Percentiles rank a stretch among this genome's conserved stretches.
phyloP scores from a whole-genome alignment of 768 basidiomycete genomes.

The Glaciozyma martinii region DNA sequence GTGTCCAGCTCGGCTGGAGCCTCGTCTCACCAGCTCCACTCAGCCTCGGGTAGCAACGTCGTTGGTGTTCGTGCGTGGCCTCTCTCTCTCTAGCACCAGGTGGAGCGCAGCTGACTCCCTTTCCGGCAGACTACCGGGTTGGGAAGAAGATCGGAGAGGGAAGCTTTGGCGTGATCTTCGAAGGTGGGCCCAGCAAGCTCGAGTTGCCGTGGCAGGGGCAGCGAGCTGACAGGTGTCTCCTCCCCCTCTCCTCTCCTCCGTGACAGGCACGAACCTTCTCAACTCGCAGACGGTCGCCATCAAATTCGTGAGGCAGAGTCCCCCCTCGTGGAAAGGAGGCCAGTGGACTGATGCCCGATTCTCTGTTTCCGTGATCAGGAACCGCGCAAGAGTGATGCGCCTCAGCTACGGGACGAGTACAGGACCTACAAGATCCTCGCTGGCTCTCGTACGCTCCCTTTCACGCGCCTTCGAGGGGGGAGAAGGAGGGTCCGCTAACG shows the following conservation, averaged over 20 bases:
- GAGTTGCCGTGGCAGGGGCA: not conserved
- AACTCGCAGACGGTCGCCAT: conserved; percentile 98
- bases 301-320: conserved; percentile 80
- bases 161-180: conserved; percentile 93
- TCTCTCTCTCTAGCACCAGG: too few species aligned
- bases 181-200: conserved; percentile 52
- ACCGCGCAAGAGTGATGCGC: conserved; percentile 88
- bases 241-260: not conserved
- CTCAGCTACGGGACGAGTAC: conserved; percentile 96
- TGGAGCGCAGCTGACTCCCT: too few species aligned
- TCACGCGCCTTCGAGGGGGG: not conserved
- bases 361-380: conserved; percentile 35
- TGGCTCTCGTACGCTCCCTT: conserved; percentile 64
- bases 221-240: not conserved
- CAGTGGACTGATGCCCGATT: not conserved
- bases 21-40: too few species aligned
- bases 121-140: too few species aligned
- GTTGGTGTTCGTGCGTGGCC: too few species aligned
- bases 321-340: not conserved
- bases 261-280: conserved; percentile 83
- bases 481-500: not conserved
- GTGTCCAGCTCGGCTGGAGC: too few species aligned
- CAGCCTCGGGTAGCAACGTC: too few species aligned
- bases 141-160: too few species aligned
- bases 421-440: conserved; percentile 92